Base-by-base conservation (phyloP, 495 filamentous ascomycete species). In the Hypoxylon trugodes region DNA sequence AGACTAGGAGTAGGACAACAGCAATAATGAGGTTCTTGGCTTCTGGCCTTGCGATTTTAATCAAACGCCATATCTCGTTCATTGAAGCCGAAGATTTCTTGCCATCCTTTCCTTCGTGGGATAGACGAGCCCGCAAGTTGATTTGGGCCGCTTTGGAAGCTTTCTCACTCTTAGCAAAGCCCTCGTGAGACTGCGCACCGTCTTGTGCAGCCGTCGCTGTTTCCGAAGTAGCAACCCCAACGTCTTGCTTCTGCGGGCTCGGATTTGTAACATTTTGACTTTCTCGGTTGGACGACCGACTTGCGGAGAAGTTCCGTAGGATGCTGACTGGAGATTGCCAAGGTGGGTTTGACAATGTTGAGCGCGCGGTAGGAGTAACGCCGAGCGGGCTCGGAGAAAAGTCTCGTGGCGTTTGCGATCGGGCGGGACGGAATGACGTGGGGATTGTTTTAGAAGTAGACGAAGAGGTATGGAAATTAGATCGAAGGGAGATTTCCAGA, bases 31-130 rank as follows among this genome's bases (percentile, higher is more conserved):
- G 86, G 73, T 88, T 88, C 73, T 81, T 89, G 10, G 86, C 76
- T 76, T 98, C 95, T 2, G 91, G 93, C 40, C 84, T 81, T 4
- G 95, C 96, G 76, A 98, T 95, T 73, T 86, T 90, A 69, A 98
- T 79, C 56, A 98, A 81, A 45, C 95, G 85, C 87, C 89, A 90
- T 47, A 97, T 86, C 75, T 97, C 94, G 8, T 75, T 76, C 36
- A 89, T 82, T 7, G 90, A 88, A 8, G 89, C 83, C 41, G 43
- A 37, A 0, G 28, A 26, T 68, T 87, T 86, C 40, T 84, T 83
- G 24, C 77, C 74, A 16, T 82, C 77, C 47, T 87, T 82, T 1
- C 90, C 88, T 38, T 96, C 92, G 69, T 92, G 96, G 28, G 86
- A 88, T 32, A 98, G 78, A 38, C 87, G 89, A 22, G 95, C 96